A percentile compares a stretch with the other conserved stretches of the same genome.
Conservation (phyloP, 345 rosid genomes). For the Mercurialis annua region DNA sequence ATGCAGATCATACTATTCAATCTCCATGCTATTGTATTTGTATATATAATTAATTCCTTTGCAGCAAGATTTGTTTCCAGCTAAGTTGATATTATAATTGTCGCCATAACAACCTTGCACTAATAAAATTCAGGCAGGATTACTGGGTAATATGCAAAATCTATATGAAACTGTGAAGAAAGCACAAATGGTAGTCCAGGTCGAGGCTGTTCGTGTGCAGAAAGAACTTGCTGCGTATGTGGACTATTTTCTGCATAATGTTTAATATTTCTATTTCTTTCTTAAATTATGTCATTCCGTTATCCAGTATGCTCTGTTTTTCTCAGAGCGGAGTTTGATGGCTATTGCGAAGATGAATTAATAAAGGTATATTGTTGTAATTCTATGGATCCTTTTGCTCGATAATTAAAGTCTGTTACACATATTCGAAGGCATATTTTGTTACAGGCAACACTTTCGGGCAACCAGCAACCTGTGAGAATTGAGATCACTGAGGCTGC, state of each 20-base stretch:
- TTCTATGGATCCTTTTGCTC: not conserved
- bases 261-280: not conserved
- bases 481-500: constrained; percentile 24
- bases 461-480: constrained; percentile 19
- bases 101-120: not conserved
- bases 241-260: too few species aligned
- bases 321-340: constrained; percentile 25
- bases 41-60: not conserved
- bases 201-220: constrained; percentile 26
- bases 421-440: not conserved
- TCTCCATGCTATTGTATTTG: not conserved
- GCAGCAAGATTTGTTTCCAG: not conserved
- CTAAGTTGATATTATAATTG: not conserved
- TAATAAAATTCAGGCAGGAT: constrained; percentile 15
- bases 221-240: constrained; percentile 25
- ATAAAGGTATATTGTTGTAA: constrained; percentile 15
- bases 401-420: not conserved
- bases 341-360: constrained; percentile 23
- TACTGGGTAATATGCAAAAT: constrained; percentile 20
- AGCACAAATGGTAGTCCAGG: constrained; percentile 24
- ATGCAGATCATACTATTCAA: not conserved
- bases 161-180: constrained; percentile 21
- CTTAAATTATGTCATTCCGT: not conserved
- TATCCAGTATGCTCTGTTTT: not conserved
- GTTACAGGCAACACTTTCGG: constrained; percentile 15